Evolutionary conservation across 768 basidiomycete species (phyloP), one percentile per base, ranked within the genome.

Genomic region (Trametes elegans): DNA sequence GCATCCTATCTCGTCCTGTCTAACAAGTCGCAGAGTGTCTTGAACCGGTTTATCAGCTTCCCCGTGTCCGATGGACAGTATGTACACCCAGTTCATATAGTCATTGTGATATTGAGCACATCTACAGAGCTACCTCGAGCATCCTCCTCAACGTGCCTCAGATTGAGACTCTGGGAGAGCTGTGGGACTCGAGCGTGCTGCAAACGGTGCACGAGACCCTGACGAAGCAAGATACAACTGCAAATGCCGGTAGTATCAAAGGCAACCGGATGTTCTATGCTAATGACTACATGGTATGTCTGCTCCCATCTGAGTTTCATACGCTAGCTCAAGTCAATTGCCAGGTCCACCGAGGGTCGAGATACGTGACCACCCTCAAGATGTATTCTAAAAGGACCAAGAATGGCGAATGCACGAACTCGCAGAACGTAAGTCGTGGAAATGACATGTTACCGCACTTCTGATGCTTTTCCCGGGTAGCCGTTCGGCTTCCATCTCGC

Each of bases 401-500:
- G 42, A 86, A 85, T 64, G 80, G 82, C 0, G 87, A 88, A 68
- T 87, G 84, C 60, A 72, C 74, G n/a, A 87, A 87, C 63, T 66
- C 68, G 5, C 80, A 85, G 62, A 87, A 88, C 57, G 82, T 82
- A 44, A 58, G 76, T 59, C 9, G 14, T 16, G 41, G 32, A 11
- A 31, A 16, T 42, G 27, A 19, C 18, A 19, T 7, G 21, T 16
- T 14, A 36, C 8, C 21, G 18, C 0, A 16, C 1, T 29, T 24
- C 28, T 31, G 6, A 8, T 19, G n/a, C 27, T 26, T 47, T 13
- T 29, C 7, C 7, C 5, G 16, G 5, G 14, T 50, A 82, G 81
- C 83, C 81, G 7, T 68, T 79, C 16, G 87, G 85, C 10, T 87
- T 88, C 70, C 87, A 90, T 62, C 73, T 90, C 7, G 76, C 84